Evolutionary conservation across 768 basidiomycete species (phyloP).

Genomic region (Tylopilus cervinicoccineus): DNA sequence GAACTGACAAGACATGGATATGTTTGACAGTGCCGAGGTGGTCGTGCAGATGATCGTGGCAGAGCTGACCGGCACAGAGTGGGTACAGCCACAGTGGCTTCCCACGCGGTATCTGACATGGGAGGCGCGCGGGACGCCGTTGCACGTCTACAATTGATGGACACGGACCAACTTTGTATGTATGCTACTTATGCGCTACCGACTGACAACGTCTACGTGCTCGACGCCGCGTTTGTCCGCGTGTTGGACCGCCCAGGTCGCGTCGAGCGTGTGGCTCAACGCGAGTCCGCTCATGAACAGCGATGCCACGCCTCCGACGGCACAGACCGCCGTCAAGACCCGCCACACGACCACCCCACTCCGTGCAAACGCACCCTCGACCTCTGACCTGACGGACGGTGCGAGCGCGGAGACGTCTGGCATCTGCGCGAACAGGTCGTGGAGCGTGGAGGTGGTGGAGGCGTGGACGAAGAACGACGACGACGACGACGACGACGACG

Average conservation of each 20-base stretch:
- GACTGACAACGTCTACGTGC: no score
- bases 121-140: conserved; percentile 7
- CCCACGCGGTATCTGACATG: conserved; percentile 50
- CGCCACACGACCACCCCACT: conserved; percentile 42
- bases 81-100: conserved; percentile 59
- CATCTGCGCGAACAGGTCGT: conserved; percentile 36
- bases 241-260: conserved; percentile 4
- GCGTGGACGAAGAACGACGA: conserved; percentile 32
- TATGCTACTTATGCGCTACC: no score
- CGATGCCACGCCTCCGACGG: conserved; percentile 11
- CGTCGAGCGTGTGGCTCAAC: conserved; percentile 8
- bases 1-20: no score
- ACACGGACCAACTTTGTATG: no score
- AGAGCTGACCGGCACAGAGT: conserved; percentile 40
- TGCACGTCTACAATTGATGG: conserved; percentile 1
- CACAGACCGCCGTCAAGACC: conserved; percentile 37
- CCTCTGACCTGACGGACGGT: conserved; percentile 30
- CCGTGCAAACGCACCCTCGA: conserved; percentile 40
- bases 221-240: no score
- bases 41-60: conserved; percentile 56
- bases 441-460: conserved; percentile 21
- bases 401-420: conserved; percentile 31
- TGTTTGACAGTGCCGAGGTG: conserved; percentile 50
- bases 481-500: no score
- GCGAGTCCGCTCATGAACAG: conserved; percentile 16